Percentiles rank a stretch among this genome's conserved stretches.
Conservation (phyloP, 495 filamentous ascomycete species). For the Pyrenula aspistea region DNA sequence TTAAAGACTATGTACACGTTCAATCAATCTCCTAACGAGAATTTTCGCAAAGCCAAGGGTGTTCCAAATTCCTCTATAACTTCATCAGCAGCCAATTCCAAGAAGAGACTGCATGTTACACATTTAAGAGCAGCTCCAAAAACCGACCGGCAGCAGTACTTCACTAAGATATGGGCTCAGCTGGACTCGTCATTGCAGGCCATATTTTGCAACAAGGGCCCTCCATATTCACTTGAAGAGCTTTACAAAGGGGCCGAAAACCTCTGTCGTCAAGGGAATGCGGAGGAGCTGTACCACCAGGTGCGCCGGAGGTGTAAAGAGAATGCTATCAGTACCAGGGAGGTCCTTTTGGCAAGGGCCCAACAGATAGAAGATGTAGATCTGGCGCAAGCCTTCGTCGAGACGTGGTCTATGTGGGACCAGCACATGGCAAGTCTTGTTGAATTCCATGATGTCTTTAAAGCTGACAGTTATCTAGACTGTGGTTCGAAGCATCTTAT, state of each 20-base stretch:
- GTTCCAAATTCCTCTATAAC: too few relatives aligned
- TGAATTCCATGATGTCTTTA: slow-evolving; percentile 5
- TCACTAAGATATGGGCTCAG: slow-evolving; percentile 56
- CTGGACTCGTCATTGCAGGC: slow-evolving; percentile 58
- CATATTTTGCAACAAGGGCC: slow-evolving; percentile 53
- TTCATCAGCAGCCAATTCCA: slow-evolving; percentile 30
- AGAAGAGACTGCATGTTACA: slow-evolving; percentile 80
- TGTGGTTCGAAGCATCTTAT: slow-evolving; percentile 74
- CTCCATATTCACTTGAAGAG: slow-evolving; percentile 63
- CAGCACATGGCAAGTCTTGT: slow-evolving; percentile 49
- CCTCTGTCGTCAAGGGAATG: slow-evolving; percentile 64
- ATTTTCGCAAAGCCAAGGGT: background rate
- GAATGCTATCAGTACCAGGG: slow-evolving; percentile 42
- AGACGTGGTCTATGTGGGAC: slow-evolving; percentile 70
- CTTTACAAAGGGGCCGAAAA: slow-evolving; percentile 86
- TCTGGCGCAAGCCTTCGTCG: slow-evolving; percentile 49
- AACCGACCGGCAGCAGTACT: slow-evolving; percentile 55
- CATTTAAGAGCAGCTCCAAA: slow-evolving; percentile 55
- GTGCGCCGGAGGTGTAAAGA: slow-evolving; percentile 50
- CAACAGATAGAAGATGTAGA: slow-evolving; percentile 43
- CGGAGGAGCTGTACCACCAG: slow-evolving; percentile 48
- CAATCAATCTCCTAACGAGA: background rate
- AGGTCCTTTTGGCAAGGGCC: slow-evolving; percentile 34
- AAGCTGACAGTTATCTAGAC: slow-evolving; percentile 31
- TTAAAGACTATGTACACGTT: background rate